Base-by-base conservation (phyloP, 257 asterid species). In the Nemophila menziesii region DNA sequence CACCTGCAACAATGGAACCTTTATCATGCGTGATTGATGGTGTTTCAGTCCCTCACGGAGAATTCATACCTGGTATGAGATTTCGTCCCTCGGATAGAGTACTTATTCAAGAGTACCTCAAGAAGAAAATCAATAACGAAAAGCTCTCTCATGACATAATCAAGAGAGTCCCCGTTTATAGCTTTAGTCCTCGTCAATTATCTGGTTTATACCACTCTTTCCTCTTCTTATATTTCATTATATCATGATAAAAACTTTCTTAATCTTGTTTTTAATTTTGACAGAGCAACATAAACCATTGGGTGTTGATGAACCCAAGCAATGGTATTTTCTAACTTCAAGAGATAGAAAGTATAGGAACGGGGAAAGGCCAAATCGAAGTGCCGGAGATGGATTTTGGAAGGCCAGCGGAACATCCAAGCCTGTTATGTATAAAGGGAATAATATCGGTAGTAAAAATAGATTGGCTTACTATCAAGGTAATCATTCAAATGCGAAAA, bases 381-480 rank as follows among this genome's bases (percentile, higher is more conserved):
- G 22, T 6, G 23, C 49, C 13, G 36, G 49, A 21, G 49, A 18
- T n/a, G 49, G 49, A 16, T 44, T 44, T 20, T 44, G 49, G 49
- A 44, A 44, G 13, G 49, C 49, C 27, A 44, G 36, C 11, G 49
- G 49, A 12, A 44, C 49, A 3, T 33, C 22, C 36, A 14, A 36
- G 4, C 49, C 49, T 3, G 23, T 44, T 21, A 21, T 21, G 10
- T 22, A 33, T 36, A 21, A 33, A 13, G 36, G 23, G 22, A 36
- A 20, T 20, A 14, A 33, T 36, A 44, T 44, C 10, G 49, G 49
- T 13, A n/a, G 22, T 19, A 44, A 44, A 36, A 44, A 44, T 19
- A 21, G 36, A 8, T 33, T 44, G 23, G 49, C 23, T 17, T 44
- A 21, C 22, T 44, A 44, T 36, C 22, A 36, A 20, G 49, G 49